Conservation (phyloP, 139 green algal genomes). For the Haematococcus lacustris region DNA sequence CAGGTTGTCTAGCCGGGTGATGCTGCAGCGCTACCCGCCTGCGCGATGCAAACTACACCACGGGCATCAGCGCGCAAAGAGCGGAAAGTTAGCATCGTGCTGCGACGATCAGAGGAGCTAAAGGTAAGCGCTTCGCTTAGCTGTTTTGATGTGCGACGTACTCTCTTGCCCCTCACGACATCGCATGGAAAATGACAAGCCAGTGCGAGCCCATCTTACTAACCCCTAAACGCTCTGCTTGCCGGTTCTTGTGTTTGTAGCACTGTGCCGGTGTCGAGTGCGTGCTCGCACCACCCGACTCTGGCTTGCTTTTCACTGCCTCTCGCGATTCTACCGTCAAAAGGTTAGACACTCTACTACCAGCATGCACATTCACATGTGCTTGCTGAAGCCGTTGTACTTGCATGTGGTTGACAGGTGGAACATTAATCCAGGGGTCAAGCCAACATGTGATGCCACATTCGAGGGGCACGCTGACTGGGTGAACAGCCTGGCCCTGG, state of each 20-base stretch:
- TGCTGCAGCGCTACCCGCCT: too few species aligned
- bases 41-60: too few species aligned
- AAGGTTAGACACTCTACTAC: conserved; percentile 17
- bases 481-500: conserved; percentile 54
- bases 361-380: neutral
- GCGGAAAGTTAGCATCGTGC: neutral
- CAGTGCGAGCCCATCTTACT: neutral
- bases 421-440: neutral
- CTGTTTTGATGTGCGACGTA: neutral
- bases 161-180: neutral
- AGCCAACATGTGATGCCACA: conserved; percentile 18
- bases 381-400: neutral
- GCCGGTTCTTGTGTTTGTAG: conserved; percentile 15
- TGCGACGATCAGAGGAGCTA: neutral
- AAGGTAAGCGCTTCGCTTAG: neutral
- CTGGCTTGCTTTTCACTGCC: conserved; percentile 46
- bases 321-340: conserved; percentile 52
- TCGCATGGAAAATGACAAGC: neutral
- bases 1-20: too few species aligned
- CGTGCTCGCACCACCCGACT: conserved; percentile 21
- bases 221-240: neutral
- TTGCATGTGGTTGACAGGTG: conserved; percentile 7
- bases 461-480: conserved; percentile 64
- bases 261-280: conserved; percentile 50
- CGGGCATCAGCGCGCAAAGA: too few species aligned